These are phyloP conservation scores for Saccharomycodes ludwigii DNA, from an alignment of 805 yeast genomes.

Conservation along the genomic window DNA sequence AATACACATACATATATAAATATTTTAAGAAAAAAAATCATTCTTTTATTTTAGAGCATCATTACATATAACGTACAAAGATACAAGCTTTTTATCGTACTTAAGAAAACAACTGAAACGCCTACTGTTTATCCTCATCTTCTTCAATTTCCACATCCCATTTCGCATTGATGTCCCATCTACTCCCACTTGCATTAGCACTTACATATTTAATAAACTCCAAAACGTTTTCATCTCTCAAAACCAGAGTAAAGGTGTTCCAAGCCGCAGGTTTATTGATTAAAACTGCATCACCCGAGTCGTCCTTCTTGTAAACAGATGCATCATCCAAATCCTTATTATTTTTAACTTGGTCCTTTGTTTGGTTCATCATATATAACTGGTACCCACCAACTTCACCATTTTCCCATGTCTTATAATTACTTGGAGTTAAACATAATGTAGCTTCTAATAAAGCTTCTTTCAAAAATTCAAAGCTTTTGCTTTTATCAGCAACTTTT, in stretches of 20 bases:
- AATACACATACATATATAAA: too few relatives aligned
- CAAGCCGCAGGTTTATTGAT: slow-evolving; percentile 71
- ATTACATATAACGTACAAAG: too few relatives aligned
- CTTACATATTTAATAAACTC: slow-evolving; percentile 90
- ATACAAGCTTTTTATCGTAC: too few relatives aligned
- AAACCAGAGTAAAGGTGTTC: slow-evolving; percentile 67
- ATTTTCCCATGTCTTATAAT: slow-evolving; percentile 55
- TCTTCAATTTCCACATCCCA: slow-evolving; percentile 53
- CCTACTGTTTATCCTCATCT: slow-evolving; percentile 16
- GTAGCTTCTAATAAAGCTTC: slow-evolving; percentile 66
- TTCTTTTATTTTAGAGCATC: too few relatives aligned
- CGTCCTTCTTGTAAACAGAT: slow-evolving; percentile 55
- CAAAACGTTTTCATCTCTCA: slow-evolving; percentile 76
- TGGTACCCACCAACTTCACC: slow-evolving; percentile 96
- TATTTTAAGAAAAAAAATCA: too few relatives aligned
- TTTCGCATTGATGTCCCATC: slow-evolving; percentile 81
- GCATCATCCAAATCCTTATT: slow-evolving; percentile 59
- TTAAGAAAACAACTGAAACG: neutral
- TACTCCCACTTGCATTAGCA: slow-evolving; percentile 71
- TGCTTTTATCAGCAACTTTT: too few relatives aligned
- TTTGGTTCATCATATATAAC: slow-evolving; percentile 62
- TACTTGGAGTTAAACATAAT: slow-evolving; percentile 64
- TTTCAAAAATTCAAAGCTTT: slow-evolving; percentile 29
- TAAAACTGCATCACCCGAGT: slow-evolving; percentile 63
- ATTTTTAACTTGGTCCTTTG: slow-evolving; percentile 30